A percentile compares a stretch with the other conserved stretches of the same genome.
Conservation (phyloP, 2,329 filamentous ascomycete species). For the Colletotrichum chlorophyti region DNA sequence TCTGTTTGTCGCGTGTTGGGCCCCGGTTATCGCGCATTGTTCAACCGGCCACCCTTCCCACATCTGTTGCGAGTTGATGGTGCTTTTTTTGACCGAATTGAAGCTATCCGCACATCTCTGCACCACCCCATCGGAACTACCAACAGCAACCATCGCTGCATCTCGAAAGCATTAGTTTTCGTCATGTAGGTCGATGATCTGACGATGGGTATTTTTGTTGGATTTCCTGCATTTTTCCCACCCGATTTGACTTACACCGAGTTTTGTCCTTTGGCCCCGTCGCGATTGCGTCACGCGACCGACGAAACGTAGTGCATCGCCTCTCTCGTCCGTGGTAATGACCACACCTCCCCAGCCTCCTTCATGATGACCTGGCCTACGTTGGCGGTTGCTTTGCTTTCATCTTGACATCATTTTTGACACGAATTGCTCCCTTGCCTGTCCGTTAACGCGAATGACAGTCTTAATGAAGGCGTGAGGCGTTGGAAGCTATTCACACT, state of each 20-base stretch:
- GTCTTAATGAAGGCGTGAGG: too few relatives aligned
- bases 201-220: conserved; percentile 15
- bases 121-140: conserved; percentile 21
- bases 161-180: conserved; percentile 1
- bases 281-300: conserved; percentile 18
- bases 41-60: background rate
- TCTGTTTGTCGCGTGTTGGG: background rate
- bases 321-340: background rate
- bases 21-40: conserved; percentile 4
- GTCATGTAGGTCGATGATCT: conserved; percentile 20
- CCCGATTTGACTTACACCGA: conserved; percentile 28
- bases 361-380: background rate
- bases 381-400: background rate
- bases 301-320: background rate
- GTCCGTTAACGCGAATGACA: background rate
- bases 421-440: background rate
- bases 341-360: background rate
- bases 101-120: conserved; percentile 30
- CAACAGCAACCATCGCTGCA: background rate
- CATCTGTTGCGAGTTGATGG: conserved; percentile 5
- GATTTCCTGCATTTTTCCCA: conserved; percentile 16
- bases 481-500: conserved; percentile 26
- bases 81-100: conserved; percentile 17
- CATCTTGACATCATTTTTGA: background rate
- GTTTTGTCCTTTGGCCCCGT: conserved; percentile 7